Conservation (phyloP, 495 filamentous ascomycete species). For the Darksidea phi region DNA sequence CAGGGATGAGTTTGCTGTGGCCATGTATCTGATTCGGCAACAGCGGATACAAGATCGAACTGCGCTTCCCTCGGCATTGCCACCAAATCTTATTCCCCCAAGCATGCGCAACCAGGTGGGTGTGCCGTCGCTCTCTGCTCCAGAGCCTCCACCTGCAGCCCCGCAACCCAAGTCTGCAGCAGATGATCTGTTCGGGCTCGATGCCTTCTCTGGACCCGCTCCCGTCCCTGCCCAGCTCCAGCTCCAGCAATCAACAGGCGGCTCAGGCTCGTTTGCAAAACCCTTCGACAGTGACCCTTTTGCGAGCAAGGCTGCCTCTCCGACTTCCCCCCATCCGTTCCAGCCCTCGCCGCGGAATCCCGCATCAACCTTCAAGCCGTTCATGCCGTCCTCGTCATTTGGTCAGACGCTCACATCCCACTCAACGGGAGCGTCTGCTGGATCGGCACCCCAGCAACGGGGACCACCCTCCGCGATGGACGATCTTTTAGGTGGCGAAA, state of each 20-base stretch:
- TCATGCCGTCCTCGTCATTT: conserved; percentile 86
- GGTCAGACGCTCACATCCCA: conserved; percentile 79
- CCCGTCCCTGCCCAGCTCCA: conserved; percentile 58
- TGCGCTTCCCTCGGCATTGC: conserved; percentile 68
- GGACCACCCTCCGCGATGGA: conserved; percentile 62
- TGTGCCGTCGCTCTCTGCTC: conserved; percentile 50
- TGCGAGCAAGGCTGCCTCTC: conserved; percentile 48
- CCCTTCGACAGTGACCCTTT: conserved; percentile 59
- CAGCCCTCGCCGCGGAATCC: conserved; percentile 44
- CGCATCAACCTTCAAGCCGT: conserved; percentile 74
- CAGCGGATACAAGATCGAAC: conserved; percentile 65
- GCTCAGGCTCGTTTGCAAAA: conserved; percentile 53
- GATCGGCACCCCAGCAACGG: conserved; percentile 32
- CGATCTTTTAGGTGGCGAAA: conserved; percentile 83
- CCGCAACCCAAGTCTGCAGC: conserved; percentile 68
- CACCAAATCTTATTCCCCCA: conserved; percentile 80
- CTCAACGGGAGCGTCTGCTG: conserved; percentile 69
- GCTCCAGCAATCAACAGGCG: conserved; percentile 67
- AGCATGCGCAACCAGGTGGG: conserved; percentile 71
- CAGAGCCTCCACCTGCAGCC: conserved; percentile 46
- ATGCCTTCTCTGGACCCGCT: conserved; percentile 59
- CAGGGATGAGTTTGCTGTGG: conserved; percentile 91
- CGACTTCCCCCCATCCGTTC: conserved; percentile 51
- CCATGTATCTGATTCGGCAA: conserved; percentile 93
- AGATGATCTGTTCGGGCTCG: conserved; percentile 88